Evolutionary conservation across 2,329 filamentous ascomycete genomes (phyloP), one percentile per base, ranked within the genome.

Genomic region (Sclerotinia glacialis): DNA sequence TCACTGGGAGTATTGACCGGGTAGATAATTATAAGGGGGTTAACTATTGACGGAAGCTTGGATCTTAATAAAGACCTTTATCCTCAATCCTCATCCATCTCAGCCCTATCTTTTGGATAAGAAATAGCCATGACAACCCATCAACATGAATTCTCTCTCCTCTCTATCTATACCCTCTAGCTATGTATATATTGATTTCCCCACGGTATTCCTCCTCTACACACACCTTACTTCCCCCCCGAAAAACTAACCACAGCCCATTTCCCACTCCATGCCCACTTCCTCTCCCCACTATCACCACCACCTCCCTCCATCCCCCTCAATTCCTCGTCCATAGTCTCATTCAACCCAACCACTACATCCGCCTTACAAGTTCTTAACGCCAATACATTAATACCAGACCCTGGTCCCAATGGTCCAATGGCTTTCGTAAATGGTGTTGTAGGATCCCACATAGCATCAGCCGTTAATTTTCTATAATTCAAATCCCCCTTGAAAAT

Each of bases 401-500:
- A 97, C 0, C 85, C 86, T 0, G 87, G 86, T 0, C 94, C 94
- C 62, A 99, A 80, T 0, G 93, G 92, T 0, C 95, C 95, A 67
- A 99, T 88, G 0, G 95, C 93, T 69, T 89, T 84, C 2, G 83
- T 82, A 78, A 98, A 98, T 0, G 92, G 88, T 0, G 94, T 98
- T 0, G 93, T 92, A 2, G 94, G 84, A 72, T 93, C 87, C 95
- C 95, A 99, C 67, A 82, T 81, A 37, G 85, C 92, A 82, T 99
- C 95, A 59, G 87, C 90, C 40, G 90, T 93, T 71, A 99, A 78
- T 78, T 99, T 99, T 69, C 95, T 84, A 78, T 98, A 99, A 80
- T 99, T 99, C 72, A 99, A 78, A 76, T 99, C 95, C 3, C 95
- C 95, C 82, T 99, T 99, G 83, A 98, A 98, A 66, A 99, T 87